Conservation (phyloP, 768 basidiomycete species). For the Erythrobasidium yunnanense region DNA sequence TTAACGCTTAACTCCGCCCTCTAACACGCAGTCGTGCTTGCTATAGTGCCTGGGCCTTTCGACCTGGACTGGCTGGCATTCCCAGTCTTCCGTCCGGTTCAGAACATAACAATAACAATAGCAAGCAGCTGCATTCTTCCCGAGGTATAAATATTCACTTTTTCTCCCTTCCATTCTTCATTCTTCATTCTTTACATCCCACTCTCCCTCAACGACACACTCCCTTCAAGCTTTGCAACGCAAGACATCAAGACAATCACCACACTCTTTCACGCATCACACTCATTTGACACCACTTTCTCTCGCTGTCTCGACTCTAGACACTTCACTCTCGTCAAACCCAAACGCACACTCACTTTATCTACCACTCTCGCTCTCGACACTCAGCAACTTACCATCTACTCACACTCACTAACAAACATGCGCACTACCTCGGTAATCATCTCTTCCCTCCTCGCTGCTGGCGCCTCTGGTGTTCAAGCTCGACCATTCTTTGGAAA, state of each 20-base stretch:
- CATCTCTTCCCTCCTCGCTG: constrained; percentile 4
- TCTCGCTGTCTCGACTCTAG: not conserved
- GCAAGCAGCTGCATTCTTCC: no score
- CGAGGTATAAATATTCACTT: no score
- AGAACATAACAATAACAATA: no score
- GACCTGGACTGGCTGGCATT: no score
- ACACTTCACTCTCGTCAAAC: not conserved
- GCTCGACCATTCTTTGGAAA: constrained; percentile 7
- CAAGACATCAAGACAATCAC: not conserved
- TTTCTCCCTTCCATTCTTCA: no score
- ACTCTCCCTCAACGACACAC: not conserved
- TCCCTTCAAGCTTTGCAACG: not conserved
- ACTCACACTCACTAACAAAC: no score
- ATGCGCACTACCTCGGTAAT: constrained; percentile 4
- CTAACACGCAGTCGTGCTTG: no score
- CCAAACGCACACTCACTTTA: not conserved
- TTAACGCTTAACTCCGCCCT: no score
- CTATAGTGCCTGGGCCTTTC: no score
- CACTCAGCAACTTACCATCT: no score
- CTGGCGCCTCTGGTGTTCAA: constrained; percentile 4
- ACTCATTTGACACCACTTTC: not conserved
- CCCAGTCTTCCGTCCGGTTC: no score
- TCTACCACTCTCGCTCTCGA: not conserved
- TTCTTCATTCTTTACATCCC: not conserved
- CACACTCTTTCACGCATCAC: constrained; percentile 2